Evolutionary conservation across 208 protist genomes (phyloP), one percentile per base, ranked within the genome.

Genomic region (Acanthamoeba quina): DNA sequence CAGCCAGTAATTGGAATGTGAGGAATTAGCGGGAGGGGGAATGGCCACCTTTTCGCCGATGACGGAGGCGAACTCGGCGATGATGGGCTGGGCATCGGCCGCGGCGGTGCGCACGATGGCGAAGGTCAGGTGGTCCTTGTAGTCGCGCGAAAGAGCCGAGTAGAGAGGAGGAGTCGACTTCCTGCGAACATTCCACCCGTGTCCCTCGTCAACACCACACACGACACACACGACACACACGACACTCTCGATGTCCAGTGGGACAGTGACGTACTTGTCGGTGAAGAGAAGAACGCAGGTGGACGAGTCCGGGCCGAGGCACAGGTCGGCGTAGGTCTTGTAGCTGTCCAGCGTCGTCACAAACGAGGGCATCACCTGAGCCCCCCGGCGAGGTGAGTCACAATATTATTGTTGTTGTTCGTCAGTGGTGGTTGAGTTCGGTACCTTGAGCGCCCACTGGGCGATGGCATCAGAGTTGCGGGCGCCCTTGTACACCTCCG

Each of bases 401-500:
- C 37, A n/a, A n/a, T n/a, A n/a, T n/a, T n/a, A n/a, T n/a, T n/a
- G n/a, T n/a, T n/a, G n/a, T n/a, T n/a, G n/a, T n/a, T n/a, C n/a
- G n/a, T n/a, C n/a, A n/a, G n/a, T n/a, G n/a, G n/a, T n/a, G n/a
- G n/a, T n/a, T n/a, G n/a, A n/a, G 5, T 3, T 11, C 49, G 10
- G 47, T 62, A 90, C 83, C 56, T 90, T 90, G 60, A 90, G 83
- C 9, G 83, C 83, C 83, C 83, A 90, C 56, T 90, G 83, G 17
- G 88, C 88, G 21, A 92, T 92, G 56, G 17, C 88, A 56, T 92
- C 88, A 10, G 88, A 49, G 31, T 92, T 72, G 66, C 88, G 88
- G 7, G 88, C 29, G 19, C 88, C 88, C 7, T 92, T 60, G 68
- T 80, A 92, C 1, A 41, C 62, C 29, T 80, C 49, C 4, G 88